A percentile compares a stretch with the other conserved stretches of the same genome.
These are phyloP conservation scores for Thinopyrum elongatum DNA, from an alignment of 176 grass and related monocot species.

Conservation along the genomic window DNA sequence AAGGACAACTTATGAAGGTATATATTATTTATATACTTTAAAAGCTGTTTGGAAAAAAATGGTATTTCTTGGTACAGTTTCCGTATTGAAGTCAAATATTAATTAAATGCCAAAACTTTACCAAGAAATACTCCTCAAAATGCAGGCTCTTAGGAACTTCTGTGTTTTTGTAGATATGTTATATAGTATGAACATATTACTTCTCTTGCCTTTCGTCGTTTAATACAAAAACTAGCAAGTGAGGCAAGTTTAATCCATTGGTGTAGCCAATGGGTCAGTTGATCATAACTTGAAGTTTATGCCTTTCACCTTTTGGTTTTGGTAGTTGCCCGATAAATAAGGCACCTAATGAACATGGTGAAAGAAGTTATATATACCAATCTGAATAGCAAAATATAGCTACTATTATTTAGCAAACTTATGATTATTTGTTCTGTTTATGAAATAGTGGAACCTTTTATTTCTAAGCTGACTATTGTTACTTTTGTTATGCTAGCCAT, in stretches of 20 bases:
- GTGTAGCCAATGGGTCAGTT: neutral
- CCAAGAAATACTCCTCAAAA: neutral
- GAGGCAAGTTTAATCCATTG: conserved; percentile 10
- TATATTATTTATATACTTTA: neutral
- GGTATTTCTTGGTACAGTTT: neutral
- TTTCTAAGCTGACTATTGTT: neutral
- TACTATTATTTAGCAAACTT: neutral
- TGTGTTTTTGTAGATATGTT: neutral
- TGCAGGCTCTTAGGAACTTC: neutral
- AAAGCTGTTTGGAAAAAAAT: neutral
- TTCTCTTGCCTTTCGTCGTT: neutral
- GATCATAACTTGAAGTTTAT: neutral
- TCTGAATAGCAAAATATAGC: neutral
- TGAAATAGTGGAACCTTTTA: neutral
- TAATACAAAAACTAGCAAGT: neutral
- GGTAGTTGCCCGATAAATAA: neutral
- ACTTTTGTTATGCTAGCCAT: conserved; percentile 49
- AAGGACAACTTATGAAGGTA: conserved; percentile 97
- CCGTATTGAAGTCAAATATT: neutral
- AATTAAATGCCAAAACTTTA: neutral
- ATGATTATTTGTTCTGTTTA: neutral
- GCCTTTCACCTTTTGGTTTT: neutral
- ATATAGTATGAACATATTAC: neutral
- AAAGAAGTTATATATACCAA: neutral
- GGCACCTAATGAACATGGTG: neutral